Conservation (phyloP, 805 yeast species). For the Candida vartiovaarae region DNA sequence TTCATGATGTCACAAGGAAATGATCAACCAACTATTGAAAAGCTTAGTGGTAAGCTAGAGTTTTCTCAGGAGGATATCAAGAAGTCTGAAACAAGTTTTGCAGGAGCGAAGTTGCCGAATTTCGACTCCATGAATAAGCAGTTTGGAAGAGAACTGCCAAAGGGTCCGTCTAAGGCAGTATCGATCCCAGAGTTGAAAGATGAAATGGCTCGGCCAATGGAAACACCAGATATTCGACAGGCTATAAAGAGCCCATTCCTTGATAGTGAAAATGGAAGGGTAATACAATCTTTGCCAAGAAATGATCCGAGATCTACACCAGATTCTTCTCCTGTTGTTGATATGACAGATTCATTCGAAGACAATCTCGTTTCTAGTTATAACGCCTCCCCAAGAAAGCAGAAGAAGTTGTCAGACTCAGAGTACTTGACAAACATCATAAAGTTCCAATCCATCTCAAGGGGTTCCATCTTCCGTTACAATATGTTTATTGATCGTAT, state of each 20-base stretch:
- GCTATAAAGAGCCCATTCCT: constrained; percentile 15
- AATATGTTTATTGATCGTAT: constrained; percentile 54
- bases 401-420: constrained; percentile 13
- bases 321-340: too few species aligned
- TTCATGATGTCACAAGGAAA: constrained; percentile 54
- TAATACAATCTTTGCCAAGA: background rate
- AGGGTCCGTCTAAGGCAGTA: constrained; percentile 10
- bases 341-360: background rate
- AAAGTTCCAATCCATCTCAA: constrained; percentile 58
- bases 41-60: constrained; percentile 52
- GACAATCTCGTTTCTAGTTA: constrained; percentile 9
- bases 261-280: constrained; percentile 5
- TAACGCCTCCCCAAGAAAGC: constrained; percentile 18
- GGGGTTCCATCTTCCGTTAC: constrained; percentile 66
- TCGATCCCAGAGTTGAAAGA: background rate
- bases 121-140: constrained; percentile 50
- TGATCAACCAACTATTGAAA: constrained; percentile 52
- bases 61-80: constrained; percentile 66
- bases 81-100: constrained; percentile 55
- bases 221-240: constrained; percentile 3
- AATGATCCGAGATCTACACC: too few species aligned
- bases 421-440: constrained; percentile 29
- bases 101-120: constrained; percentile 70
- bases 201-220: background rate
- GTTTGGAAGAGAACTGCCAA: constrained; percentile 25